Percentiles rank a stretch among this genome's conserved stretches.
phyloP scores from a whole-genome alignment of 345 rosid species.

The Eutrema yunnanense region DNA sequence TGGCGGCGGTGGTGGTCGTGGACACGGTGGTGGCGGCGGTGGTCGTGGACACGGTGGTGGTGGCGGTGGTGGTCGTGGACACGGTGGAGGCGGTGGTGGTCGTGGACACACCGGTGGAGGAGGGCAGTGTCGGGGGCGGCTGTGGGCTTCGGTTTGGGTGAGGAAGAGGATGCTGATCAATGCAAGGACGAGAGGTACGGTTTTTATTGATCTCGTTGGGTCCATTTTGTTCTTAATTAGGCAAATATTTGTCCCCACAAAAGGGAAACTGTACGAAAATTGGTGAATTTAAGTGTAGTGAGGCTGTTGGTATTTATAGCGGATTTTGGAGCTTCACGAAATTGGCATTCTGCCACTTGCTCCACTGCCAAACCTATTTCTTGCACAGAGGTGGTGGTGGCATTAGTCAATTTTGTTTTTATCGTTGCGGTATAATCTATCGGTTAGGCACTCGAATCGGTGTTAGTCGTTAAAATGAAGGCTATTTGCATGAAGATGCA shows the following conservation, averaged over 20 bases:
- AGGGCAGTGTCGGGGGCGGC: background rate
- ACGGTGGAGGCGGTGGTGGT: no score
- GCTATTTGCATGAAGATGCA: no score
- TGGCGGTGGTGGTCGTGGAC: no score
- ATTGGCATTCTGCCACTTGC: background rate
- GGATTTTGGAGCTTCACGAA: background rate
- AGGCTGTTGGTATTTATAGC: background rate
- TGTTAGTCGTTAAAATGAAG: no score
- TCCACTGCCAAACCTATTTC: background rate
- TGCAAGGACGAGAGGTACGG: background rate
- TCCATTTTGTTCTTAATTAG: background rate
- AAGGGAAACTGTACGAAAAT: background rate
- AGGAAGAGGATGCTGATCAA: background rate
- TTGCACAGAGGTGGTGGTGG: background rate
- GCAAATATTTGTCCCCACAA: no score
- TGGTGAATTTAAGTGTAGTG: background rate
- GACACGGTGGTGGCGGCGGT: no score
- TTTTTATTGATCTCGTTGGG: background rate
- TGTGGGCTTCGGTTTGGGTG: background rate
- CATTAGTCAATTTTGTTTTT: no score
- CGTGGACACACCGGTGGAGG: background rate
- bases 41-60: no score
- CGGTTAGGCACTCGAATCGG: no score
- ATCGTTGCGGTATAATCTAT: no score
- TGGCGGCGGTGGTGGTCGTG: no score